These are phyloP conservation scores for Naematelia encephala DNA, from an alignment of 768 basidiomycete species.

Conservation along the genomic window DNA sequence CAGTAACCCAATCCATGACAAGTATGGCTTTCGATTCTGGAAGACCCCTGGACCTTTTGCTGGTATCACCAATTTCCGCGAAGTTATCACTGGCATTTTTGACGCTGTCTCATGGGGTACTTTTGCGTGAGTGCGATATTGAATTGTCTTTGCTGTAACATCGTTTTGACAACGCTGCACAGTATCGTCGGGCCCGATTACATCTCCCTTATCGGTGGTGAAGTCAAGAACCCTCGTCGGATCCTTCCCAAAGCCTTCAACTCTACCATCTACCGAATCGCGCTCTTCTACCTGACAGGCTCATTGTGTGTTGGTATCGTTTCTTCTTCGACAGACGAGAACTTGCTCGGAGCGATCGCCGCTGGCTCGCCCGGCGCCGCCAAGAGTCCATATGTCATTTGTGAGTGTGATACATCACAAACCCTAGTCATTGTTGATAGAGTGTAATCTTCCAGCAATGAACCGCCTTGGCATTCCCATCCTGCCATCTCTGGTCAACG, in stretches of 20 bases:
- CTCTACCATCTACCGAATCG: conserved; percentile 22
- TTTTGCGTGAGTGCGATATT: conserved; percentile 17
- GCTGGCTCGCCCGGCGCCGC: conserved; percentile 28
- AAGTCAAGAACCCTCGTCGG: conserved; percentile 26
- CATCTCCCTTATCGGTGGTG: conserved; percentile 25
- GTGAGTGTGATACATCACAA: conserved; percentile 4
- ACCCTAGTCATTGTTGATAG: not conserved
- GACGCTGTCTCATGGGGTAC: conserved; percentile 17
- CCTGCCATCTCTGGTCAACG: conserved; percentile 23
- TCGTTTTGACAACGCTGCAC: not conserved
- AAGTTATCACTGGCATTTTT: conserved; percentile 25
- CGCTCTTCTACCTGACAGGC: conserved; percentile 24
- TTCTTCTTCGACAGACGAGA: conserved; percentile 11
- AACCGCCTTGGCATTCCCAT: conserved; percentile 20
- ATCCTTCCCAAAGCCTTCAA: conserved; percentile 31
- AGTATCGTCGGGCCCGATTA: conserved; percentile 29
- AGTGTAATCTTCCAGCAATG: conserved; percentile 6
- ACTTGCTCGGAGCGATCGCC: conserved; percentile 24
- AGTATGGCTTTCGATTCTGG: conserved; percentile 49
- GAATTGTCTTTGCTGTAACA: not conserved
- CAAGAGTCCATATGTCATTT: conserved; percentile 24
- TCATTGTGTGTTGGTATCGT: conserved; percentile 18
- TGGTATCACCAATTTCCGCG: conserved; percentile 6
- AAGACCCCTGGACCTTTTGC: conserved; percentile 27
- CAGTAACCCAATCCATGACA: conserved; percentile 58